These are phyloP conservation scores for Lotus japonicus DNA, from an alignment of 306 rosid genomes.

Conservation along the genomic window DNA sequence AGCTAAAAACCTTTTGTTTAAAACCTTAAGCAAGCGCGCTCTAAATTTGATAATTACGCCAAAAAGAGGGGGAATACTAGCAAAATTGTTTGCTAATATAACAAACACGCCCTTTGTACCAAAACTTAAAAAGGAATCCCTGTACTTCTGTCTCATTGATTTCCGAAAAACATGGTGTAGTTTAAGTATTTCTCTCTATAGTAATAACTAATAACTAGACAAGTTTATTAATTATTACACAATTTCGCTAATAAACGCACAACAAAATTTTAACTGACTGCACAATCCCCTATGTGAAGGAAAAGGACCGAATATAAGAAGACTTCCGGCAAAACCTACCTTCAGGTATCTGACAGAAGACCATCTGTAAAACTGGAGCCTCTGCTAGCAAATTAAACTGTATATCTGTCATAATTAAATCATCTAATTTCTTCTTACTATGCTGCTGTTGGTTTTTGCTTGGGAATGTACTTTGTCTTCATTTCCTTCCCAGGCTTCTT, in stretches of 20 bases:
- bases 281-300: conserved; percentile 37
- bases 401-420: conserved; percentile 38
- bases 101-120: not conserved
- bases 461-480: conserved; percentile 62
- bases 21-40: no score
- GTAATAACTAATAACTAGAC: conserved; percentile 14
- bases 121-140: not conserved
- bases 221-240: conserved; percentile 38
- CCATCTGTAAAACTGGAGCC: conserved; percentile 73
- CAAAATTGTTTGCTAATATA: no score
- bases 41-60: no score
- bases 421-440: conserved; percentile 32
- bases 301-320: conserved; percentile 36
- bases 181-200: not conserved
- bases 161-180: no score
- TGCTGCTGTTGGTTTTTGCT: conserved; percentile 42
- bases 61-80: no score
- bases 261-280: conserved; percentile 20
- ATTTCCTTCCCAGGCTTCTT: conserved; percentile 48
- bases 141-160: not conserved
- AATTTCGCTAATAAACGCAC: conserved; percentile 21
- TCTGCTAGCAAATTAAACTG: conserved; percentile 58
- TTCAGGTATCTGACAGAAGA: conserved; percentile 55
- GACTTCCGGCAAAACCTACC: conserved; percentile 49
- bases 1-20: no score